Evolutionary conservation across 73 alveolate species (phyloP).

Genomic region (Strombidium stylifer): DNA sequence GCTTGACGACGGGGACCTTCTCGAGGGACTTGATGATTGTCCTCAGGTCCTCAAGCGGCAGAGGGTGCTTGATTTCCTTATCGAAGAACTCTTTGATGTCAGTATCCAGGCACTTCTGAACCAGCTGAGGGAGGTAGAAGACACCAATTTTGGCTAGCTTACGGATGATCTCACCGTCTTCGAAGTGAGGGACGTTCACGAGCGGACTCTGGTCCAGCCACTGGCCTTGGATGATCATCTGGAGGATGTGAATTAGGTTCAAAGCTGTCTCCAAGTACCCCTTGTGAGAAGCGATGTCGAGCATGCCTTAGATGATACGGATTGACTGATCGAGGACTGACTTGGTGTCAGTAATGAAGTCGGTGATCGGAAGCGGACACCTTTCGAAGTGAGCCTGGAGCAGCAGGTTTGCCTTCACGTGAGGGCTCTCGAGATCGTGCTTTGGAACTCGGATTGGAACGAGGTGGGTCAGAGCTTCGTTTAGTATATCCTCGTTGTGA

Average conservation of each 20-base stretch:
- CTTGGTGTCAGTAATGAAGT: constrained; percentile 96
- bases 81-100: constrained; percentile 57
- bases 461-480: constrained; percentile 90
- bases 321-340: constrained; percentile 91
- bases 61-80: constrained; percentile 42
- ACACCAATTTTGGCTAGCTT: constrained; percentile 64
- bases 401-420: constrained; percentile 91
- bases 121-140: constrained; percentile 62
- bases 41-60: constrained; percentile 64
- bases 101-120: constrained; percentile 14
- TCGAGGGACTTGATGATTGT: constrained; percentile 68
- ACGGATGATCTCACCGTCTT: constrained; percentile 45
- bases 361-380: constrained; percentile 96
- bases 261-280: constrained; percentile 83
- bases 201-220: constrained; percentile 88
- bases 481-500: constrained; percentile 97
- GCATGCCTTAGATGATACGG: constrained; percentile 93
- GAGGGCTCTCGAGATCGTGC: constrained; percentile 82
- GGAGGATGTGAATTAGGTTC: constrained; percentile 77
- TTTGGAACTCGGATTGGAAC: constrained; percentile 86
- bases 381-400: constrained; percentile 94
- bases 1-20: constrained; percentile 65
- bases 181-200: constrained; percentile 74
- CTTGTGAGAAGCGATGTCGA: constrained; percentile 88
- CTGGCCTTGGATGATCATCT: constrained; percentile 91